Base-by-base conservation (phyloP, 192 early-diverging fungal genomes). In the Geranomyces variabilis region DNA sequence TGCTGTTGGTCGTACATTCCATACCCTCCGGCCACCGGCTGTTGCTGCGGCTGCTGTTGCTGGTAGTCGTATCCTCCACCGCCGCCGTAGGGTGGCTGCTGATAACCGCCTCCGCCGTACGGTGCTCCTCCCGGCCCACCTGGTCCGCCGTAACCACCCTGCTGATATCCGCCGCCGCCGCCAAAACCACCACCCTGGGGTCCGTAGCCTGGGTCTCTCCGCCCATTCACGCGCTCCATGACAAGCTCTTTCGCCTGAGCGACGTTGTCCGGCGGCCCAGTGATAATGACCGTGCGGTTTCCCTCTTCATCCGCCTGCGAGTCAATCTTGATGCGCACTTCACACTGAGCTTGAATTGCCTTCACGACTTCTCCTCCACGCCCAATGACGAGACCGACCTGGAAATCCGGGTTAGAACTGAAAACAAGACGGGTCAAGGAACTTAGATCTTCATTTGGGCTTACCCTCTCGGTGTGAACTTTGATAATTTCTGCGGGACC, bases 311-410 rank as follows among this genome's bases (percentile, higher is more conserved):
- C 69, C 0, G 69, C 28, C 31, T 66, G 34, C 22, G 82, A 80
- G 12, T 87, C 86, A 66, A 93, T 85, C 76, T 91, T 89, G 12
- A 96, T 86, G 21, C 82, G 79, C 51, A 91, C 91, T 14, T 90
- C 89, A 26, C 91, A 89, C 41, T 82, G 80, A 63, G 81, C 79
- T 76, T 96, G 91, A 69, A 96, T 89, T 57, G 82, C 71, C 70
- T 91, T 88, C 70, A 96, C 74, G 65, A 91, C 91, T 60, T 91
- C 91, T 9, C 94, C 94, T 29, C 88, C 79, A 19, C 63, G 49
- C 10, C 83, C 83, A 79, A 96, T 96, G 7, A 96, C 89, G 41
- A 96, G 79, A 0, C 94, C 94, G 9, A 96, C 93, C 65, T 89
- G 24, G 64, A 57, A n/a, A n/a, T n/a, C n/a, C n/a, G n/a, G n/a